A percentile compares a stretch with the other conserved stretches of the same genome.
Conservation (phyloP, 768 basidiomycete genomes). For the Tylopilus subfusipes region DNA sequence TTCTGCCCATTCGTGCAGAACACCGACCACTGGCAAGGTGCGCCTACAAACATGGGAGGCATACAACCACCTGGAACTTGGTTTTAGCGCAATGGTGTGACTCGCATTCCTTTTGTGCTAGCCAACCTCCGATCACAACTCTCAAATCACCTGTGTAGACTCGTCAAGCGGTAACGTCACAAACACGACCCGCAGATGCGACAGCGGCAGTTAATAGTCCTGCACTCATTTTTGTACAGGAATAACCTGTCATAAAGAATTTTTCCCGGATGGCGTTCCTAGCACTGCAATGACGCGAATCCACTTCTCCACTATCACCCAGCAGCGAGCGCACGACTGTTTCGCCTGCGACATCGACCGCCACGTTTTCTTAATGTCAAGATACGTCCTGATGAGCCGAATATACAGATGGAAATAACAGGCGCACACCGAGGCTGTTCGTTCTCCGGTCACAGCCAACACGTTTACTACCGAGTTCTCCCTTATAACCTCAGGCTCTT, state of each 20-base stretch:
- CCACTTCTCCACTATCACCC: slow-evolving; percentile 12
- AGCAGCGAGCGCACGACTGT: slow-evolving; percentile 7
- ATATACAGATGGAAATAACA: slow-evolving; percentile 15
- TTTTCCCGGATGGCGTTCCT: slow-evolving; percentile 9
- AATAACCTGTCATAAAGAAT: background rate
- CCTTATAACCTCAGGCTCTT: slow-evolving; percentile 24
- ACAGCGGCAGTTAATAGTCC: background rate
- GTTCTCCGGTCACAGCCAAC: slow-evolving; percentile 14
- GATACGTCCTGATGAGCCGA: slow-evolving; percentile 7
- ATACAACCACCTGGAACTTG: background rate
- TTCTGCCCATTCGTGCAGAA: background rate
- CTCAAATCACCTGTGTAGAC: background rate
- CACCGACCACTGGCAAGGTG: background rate
- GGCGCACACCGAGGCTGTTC: slow-evolving; percentile 25
- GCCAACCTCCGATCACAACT: background rate
- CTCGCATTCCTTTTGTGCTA: background rate
- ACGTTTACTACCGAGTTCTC: slow-evolving; percentile 19
- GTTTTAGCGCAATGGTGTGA: background rate
- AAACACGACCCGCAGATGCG: background rate
- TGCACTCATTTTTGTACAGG: slow-evolving; percentile 11
- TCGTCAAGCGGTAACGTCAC: slow-evolving; percentile 3
- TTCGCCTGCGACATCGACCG: slow-evolving; percentile 9
- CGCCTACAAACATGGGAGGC: background rate
- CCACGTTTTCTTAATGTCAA: slow-evolving; percentile 30
- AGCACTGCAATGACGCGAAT: slow-evolving; percentile 23